A percentile compares a stretch with the other conserved stretches of the same genome.
Evolutionary conservation across 1,284 basidiomycete genomes (phyloP).

Genomic region (Tilletia setariae): DNA sequence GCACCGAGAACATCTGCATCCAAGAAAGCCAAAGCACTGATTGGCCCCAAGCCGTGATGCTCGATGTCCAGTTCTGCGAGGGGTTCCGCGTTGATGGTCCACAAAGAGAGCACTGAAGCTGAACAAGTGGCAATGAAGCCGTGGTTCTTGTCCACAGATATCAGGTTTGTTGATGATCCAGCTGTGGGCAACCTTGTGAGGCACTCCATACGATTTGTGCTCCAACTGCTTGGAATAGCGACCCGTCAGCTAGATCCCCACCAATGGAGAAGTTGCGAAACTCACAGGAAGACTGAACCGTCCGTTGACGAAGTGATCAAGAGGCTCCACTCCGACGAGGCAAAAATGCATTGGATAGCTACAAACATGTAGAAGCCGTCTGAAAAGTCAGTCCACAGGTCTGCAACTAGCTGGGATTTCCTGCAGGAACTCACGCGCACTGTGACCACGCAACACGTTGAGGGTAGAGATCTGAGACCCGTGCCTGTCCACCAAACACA

Average conservation of each 20-base stretch:
- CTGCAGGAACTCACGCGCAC: conserved; percentile 31
- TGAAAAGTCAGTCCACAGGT: conserved; percentile 25
- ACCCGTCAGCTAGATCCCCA: too few species aligned
- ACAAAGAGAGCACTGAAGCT: conserved; percentile 65
- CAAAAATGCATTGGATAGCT: conserved; percentile 60
- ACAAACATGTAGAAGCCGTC: conserved; percentile 57
- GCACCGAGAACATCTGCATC: conserved; percentile 63
- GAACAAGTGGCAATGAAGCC: conserved; percentile 81
- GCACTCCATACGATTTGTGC: conserved; percentile 66
- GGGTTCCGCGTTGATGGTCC: conserved; percentile 75
- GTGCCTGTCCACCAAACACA: conserved; percentile 34
- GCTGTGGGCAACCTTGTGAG: conserved; percentile 41
- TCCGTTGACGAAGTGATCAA: conserved; percentile 80
- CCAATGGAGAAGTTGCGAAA: too few species aligned
- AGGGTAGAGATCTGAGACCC: conserved; percentile 27
- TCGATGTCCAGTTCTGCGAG: conserved; percentile 64
- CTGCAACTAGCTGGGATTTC: background rate
- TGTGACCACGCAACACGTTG: conserved; percentile 67
- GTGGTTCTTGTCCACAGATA: conserved; percentile 78
- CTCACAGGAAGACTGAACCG: conserved; percentile 68
- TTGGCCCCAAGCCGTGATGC: conserved; percentile 49
- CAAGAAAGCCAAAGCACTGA: conserved; percentile 72
- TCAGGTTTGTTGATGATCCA: conserved; percentile 64
- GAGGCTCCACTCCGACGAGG: conserved; percentile 77
- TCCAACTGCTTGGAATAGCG: conserved; percentile 62